These are phyloP conservation scores for Fusarium denticulatum DNA, from an alignment of 2,329 filamentous ascomycete species.

Conservation along the genomic window DNA sequence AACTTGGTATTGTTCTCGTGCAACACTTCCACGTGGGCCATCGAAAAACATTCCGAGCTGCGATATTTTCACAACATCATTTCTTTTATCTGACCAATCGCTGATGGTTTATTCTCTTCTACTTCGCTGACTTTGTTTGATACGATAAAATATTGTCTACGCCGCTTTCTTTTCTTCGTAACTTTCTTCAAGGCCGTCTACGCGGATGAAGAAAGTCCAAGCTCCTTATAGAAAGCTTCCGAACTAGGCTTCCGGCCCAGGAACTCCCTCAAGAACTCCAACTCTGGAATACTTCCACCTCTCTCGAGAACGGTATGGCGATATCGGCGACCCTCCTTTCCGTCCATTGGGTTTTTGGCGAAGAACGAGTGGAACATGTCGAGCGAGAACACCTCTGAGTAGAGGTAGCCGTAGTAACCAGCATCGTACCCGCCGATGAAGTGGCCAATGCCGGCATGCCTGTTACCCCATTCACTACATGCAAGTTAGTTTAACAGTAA, in stretches of 20 bases:
- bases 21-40: constrained; percentile 1
- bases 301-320: constrained; percentile 81
- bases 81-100: background rate
- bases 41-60: background rate
- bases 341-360: constrained; percentile 81
- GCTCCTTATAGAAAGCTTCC: constrained; percentile 82
- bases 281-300: constrained; percentile 82
- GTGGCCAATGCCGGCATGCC: constrained; percentile 83
- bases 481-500: constrained; percentile 40
- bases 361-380: constrained; percentile 90
- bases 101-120: constrained; percentile 6
- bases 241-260: constrained; percentile 79
- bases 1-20: background rate
- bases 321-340: constrained; percentile 77
- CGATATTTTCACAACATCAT: background rate
- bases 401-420: constrained; percentile 81
- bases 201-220: constrained; percentile 59
- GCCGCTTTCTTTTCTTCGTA: background rate
- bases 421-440: constrained; percentile 87
- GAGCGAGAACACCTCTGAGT: constrained; percentile 81
- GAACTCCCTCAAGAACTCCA: constrained; percentile 82
- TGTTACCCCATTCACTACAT: constrained; percentile 74
- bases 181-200: background rate
- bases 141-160: background rate
- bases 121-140: background rate